A percentile compares a stretch with the other conserved stretches of the same genome.
These are phyloP conservation scores for Paraconiothyrium brasiliense DNA, from an alignment of 2,329 filamentous ascomycete species.

Conservation along the genomic window DNA sequence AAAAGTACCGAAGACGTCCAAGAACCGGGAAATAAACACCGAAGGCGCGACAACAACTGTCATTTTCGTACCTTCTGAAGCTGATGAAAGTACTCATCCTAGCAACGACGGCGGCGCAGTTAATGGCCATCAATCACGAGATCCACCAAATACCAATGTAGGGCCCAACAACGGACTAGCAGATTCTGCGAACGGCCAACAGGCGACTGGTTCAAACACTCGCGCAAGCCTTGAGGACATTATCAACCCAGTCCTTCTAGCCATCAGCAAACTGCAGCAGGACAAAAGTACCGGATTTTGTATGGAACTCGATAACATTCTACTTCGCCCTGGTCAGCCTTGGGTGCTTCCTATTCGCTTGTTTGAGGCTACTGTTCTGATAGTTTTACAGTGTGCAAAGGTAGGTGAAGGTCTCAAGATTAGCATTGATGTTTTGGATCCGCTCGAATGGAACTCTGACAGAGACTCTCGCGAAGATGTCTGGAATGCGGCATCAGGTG, in stretches of 20 bases:
- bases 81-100: neutral
- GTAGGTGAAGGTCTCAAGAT: conserved; percentile 4
- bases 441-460: conserved; percentile 18
- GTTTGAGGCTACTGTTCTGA: neutral
- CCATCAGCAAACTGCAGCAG: conserved; percentile 20
- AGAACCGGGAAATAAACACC: neutral
- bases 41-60: neutral
- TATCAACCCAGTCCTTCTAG: conserved; percentile 19
- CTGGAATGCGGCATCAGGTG: conserved; percentile 8
- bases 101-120: no score
- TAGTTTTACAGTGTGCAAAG: conserved; percentile 12
- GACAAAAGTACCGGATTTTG: conserved; percentile 16
- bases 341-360: conserved; percentile 11
- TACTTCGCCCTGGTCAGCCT: conserved; percentile 20
- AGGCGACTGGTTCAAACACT: neutral
- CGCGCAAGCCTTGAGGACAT: conserved; percentile 7
- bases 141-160: no score
- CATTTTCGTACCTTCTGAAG: neutral
- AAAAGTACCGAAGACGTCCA: neutral
- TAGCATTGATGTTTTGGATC: conserved; percentile 20
- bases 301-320: conserved; percentile 3
- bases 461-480: conserved; percentile 1
- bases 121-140: neutral
- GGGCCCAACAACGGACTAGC: no score
- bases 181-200: neutral